Base-by-base conservation (phyloP, 176 grass and related monocot species). In the Echinochloa phyllopogon region DNA sequence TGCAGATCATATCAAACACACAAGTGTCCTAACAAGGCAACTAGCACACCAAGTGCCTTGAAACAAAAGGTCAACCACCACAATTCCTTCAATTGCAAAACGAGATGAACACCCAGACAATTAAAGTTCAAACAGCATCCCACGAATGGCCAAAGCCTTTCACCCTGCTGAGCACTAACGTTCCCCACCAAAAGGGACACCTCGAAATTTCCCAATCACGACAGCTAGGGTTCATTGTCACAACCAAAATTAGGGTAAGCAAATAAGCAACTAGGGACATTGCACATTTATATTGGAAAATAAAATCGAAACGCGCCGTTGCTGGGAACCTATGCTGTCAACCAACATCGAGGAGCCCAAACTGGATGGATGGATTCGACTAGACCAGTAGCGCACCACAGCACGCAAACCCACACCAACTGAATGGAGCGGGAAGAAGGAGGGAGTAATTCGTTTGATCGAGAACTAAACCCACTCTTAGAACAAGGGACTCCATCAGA, bases 181-280 rank as follows among this genome's bases (percentile, higher is more conserved):
- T 9, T 23, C 8, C 56, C 56, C 56, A 10, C 21, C 53, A 57
- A 57, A 57, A 18, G 18, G 20, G n/a, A 57, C 20, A 18, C 53
- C n/a, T 20, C 1, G n/a, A 56, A 51, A 52, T 69, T 48, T 9
- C 48, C 8, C 16, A 44, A 38, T 39, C 67, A 66, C 45, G 17
- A 77, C 75, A 44, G 24, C 37, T 21, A 57, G 39, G 33, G 45
- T 16, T 65, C 66, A 17, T 14, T 29, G 10, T 13, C 38, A 48
- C 48, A 49, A 40, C 23, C 75, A 48, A 76, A 83, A 70, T 49
- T 73, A 82, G 50, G 9, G 58, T 39, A 50, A 84, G 2, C 73
- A 18, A 29, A 24, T 13, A 6, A 55, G 45, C n/a, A n/a, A n/a
- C 29, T 33, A 33, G 29, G 29, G 2, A 6, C 52, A 68, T 75